Evolutionary conservation across 2,329 filamentous ascomycete species (phyloP).

Genomic region (Fulvia fulva): DNA sequence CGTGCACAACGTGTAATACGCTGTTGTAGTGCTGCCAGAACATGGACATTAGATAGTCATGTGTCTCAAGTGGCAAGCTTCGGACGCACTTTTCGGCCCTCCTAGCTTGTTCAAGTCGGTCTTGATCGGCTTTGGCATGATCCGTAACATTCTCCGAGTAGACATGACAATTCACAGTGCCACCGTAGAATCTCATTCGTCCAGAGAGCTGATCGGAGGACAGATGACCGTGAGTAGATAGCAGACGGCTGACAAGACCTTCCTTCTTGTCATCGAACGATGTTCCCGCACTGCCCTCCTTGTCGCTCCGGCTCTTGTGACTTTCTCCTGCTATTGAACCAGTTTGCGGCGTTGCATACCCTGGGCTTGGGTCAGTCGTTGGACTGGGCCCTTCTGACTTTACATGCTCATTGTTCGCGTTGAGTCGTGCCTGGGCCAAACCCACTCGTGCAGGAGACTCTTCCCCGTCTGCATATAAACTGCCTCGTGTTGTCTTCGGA

Average conservation of each 20-base stretch:
- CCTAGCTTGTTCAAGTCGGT: constrained; percentile 18
- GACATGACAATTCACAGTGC: constrained; percentile 26
- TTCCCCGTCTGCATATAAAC: constrained; percentile 19
- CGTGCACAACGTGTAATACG: constrained; percentile 26
- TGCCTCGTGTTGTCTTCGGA: constrained; percentile 25
- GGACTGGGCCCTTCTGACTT: constrained; percentile 19
- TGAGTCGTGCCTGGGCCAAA: background rate
- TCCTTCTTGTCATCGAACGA: constrained; percentile 23
- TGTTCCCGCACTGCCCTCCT: constrained; percentile 14
- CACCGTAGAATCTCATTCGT: constrained; percentile 24
- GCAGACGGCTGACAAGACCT: constrained; percentile 21
- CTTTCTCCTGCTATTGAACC: constrained; percentile 11
- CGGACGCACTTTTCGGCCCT: constrained; percentile 25
- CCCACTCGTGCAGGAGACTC: constrained; percentile 15
- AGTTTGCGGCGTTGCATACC: constrained; percentile 10
- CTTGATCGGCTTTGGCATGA: constrained; percentile 12
- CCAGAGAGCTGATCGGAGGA: constrained; percentile 26
- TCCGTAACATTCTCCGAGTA: constrained; percentile 22
- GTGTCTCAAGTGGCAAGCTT: constrained; percentile 21
- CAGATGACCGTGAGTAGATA: constrained; percentile 26
- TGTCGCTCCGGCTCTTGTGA: constrained; percentile 12
- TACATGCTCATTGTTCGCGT: background rate
- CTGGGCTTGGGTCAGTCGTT: constrained; percentile 12
- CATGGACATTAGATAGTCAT: constrained; percentile 26
- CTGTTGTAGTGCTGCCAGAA: constrained; percentile 28